phyloP scores from a whole-genome alignment of 495 filamentous ascomycete genomes.

The Aspergillus indologenus region DNA sequence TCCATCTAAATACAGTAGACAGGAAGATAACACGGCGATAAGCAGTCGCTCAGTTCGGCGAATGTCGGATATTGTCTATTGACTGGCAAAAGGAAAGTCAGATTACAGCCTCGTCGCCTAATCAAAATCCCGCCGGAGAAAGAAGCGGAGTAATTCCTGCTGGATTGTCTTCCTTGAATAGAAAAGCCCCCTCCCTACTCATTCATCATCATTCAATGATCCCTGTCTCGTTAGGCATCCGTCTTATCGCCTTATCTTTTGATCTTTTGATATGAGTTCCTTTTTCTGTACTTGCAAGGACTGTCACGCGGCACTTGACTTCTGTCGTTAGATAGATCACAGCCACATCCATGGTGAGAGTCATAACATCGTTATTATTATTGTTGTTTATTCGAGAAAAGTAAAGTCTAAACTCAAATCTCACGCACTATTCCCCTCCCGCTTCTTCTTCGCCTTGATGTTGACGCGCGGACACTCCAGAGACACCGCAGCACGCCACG shows the following conservation, averaged over 20 bases:
- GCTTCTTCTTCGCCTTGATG: conserved; percentile 33
- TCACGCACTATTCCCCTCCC: neutral
- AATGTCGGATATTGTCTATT: neutral
- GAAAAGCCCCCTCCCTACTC: too few relatives aligned
- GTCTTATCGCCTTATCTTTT: neutral
- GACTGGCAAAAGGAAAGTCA: neutral
- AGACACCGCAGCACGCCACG: conserved; percentile 49
- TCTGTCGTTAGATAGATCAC: neutral
- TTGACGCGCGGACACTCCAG: conserved; percentile 54
- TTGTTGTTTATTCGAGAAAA: neutral
- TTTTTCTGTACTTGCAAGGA: neutral
- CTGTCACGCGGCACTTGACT: neutral
- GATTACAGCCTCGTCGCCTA: neutral
- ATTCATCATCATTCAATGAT: too few relatives aligned
- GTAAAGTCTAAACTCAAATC: neutral
- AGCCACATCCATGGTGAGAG: neutral
- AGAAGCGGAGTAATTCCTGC: neutral
- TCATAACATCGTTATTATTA: neutral
- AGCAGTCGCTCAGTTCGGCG: neutral
- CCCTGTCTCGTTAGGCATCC: neutral
- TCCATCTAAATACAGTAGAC: neutral
- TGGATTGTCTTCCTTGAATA: neutral
- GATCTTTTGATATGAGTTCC: too few relatives aligned
- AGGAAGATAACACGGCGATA: neutral
- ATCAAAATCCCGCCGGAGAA: neutral